phyloP scores from a whole-genome alignment of 306 rosid genomes.

The Citrullus mucosospermus region DNA sequence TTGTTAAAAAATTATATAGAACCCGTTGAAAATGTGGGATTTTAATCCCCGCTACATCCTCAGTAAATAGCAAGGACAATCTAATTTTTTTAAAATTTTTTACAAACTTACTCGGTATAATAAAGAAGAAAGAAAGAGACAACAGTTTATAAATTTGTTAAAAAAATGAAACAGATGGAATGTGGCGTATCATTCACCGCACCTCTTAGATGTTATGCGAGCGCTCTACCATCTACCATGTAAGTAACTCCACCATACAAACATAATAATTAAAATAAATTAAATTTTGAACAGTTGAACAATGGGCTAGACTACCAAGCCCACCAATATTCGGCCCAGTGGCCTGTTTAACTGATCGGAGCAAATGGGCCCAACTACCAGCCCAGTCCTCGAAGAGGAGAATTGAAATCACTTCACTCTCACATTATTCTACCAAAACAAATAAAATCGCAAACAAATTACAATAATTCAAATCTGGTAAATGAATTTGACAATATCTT shows the following conservation, averaged over 20 bases:
- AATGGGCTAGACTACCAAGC: not conserved
- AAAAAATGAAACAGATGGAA: no score
- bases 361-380: not conserved
- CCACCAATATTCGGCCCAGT: not conserved
- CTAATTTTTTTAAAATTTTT: conserved; percentile 1
- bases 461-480: no score
- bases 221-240: no score
- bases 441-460: no score
- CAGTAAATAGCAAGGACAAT: not conserved
- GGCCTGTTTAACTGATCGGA: not conserved
- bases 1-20: no score
- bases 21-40: conserved; percentile 68
- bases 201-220: no score
- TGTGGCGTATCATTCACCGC: no score
- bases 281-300: not conserved
- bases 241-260: no score
- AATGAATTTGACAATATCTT: not conserved
- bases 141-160: no score
- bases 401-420: not conserved
- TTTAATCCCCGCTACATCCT: conserved; percentile 98
- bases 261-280: no score
- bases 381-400: not conserved
- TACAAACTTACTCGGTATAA: no score
- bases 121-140: no score
- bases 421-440: not conserved